Evolutionary conservation across 2,329 filamentous ascomycete genomes (phyloP).

Genomic region (Hymenoscyphus linearis): DNA sequence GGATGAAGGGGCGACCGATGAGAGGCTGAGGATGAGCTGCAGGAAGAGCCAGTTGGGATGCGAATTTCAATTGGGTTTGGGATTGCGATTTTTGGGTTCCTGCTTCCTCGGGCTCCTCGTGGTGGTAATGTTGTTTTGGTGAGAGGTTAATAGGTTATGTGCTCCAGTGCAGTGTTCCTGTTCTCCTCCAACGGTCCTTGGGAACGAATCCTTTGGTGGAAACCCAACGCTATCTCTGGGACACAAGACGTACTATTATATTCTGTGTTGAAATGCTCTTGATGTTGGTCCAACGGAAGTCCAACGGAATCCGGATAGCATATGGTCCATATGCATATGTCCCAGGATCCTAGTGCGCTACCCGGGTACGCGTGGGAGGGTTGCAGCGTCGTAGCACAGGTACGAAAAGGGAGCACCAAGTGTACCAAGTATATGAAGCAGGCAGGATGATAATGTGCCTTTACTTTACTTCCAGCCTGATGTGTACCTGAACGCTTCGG

Average conservation of each 20-base stretch:
- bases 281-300: not conserved
- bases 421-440: not conserved
- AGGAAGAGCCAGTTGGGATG: not conserved
- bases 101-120: not conserved
- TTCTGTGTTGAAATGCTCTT: not conserved
- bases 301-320: no score
- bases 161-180: not conserved
- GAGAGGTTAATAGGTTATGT: no score
- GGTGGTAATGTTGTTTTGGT: not conserved
- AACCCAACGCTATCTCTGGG: not conserved
- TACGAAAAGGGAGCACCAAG: not conserved
- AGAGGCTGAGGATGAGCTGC: not conserved
- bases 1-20: not conserved
- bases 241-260: not conserved
- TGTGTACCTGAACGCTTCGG: not conserved
- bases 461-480: constrained; percentile 1
- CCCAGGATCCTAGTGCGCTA: not conserved
- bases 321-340: not conserved
- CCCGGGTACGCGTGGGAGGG: not conserved
- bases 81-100: not conserved
- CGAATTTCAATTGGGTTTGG: not conserved
- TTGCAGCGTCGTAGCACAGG: not conserved
- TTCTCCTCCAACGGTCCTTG: not conserved
- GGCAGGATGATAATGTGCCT: not conserved
- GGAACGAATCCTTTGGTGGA: not conserved